Evolutionary conservation across 179 eudicot species (phyloP), one percentile per base, ranked within the genome.

Genomic region (Silene noctiflora): DNA sequence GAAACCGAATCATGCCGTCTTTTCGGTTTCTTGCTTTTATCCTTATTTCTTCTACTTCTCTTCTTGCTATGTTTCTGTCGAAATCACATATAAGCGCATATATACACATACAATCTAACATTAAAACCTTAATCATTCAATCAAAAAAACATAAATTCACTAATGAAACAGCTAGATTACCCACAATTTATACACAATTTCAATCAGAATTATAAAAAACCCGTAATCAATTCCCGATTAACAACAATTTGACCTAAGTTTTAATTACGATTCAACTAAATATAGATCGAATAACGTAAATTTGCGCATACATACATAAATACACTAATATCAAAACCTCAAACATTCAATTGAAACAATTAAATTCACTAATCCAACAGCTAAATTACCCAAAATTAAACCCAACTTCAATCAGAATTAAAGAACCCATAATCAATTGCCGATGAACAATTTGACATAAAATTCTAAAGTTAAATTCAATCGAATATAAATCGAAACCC

Each of bases 1-100:
- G 87, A 83, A 75, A 39, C 77, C 0, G 85, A 83, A 84, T 84
- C 85, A 62, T 81, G 77, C 44, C 74, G 81, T 33, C 74, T 81
- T 65, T 73, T 69, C 21, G 73, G 81, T 80, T 87, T 93, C 92
- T 85, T 89, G 60, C 85, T 81, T 84, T 89, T 90, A 66, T 74
- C 83, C 76, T 83, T 87, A 81, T 33, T 79, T 59, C 84, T 77
- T 67, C 67, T 86, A 80, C 76, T 88, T 75, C 29, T 86, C 87
- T 87, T 91, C 87, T 83, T 93, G 80, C 83, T 79, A 75, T 46
- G 82, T 70, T 77, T 85, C 92, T 89, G 88, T 80, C 63, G 71
- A 80, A 22, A 73, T 62, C 60, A 61, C 69, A 81, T 16, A 60
- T n/a, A 44, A 53, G 16, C 66, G 74, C 64, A 62, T 62, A 19